Conservation (phyloP, 2,329 filamentous ascomycete genomes). For the Parastagonospora avenae region DNA sequence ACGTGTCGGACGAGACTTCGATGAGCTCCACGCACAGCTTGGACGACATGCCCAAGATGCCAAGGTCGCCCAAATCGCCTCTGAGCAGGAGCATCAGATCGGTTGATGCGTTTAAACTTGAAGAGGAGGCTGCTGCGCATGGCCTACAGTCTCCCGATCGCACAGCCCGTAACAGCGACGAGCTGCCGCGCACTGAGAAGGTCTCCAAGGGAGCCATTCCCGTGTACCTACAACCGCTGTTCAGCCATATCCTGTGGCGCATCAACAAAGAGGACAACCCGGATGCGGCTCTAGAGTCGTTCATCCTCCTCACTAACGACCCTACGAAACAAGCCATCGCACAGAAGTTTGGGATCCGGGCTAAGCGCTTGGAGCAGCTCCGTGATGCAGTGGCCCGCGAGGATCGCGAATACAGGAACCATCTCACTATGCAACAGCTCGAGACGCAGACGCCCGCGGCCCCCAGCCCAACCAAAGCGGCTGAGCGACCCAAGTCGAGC, state of each 20-base stretch:
- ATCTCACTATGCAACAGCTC: constrained; percentile 44
- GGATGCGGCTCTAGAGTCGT: constrained; percentile 54
- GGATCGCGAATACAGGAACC: constrained; percentile 54
- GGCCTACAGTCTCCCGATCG: constrained; percentile 28
- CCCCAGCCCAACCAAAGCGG: constrained; percentile 16
- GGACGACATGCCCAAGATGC: constrained; percentile 43
- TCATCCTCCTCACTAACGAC: constrained; percentile 59
- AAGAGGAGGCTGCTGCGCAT: constrained; percentile 18
- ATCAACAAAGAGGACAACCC: constrained; percentile 57
- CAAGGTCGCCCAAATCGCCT: constrained; percentile 48
- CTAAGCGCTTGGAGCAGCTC: constrained; percentile 56
- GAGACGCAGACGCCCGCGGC: constrained; percentile 34
- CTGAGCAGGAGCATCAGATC: constrained; percentile 29
- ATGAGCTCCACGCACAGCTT: constrained; percentile 53
- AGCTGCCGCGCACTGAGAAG: constrained; percentile 28
- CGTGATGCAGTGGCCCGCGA: constrained; percentile 56
- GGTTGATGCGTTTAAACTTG: constrained; percentile 30
- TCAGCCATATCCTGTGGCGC: constrained; percentile 59
- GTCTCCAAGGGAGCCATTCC: constrained; percentile 44
- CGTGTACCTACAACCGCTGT: constrained; percentile 51
- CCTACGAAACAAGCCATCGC: constrained; percentile 52
- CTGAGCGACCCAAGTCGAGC: constrained; percentile 36
- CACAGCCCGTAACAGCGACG: constrained; percentile 37
- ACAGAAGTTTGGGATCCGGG: constrained; percentile 56
- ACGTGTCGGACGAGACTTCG: constrained; percentile 46